A percentile compares a stretch with the other conserved stretches of the same genome.
These are phyloP conservation scores for Fusarium sulawesiense DNA, from an alignment of 2,329 filamentous ascomycete species.

Conservation along the genomic window DNA sequence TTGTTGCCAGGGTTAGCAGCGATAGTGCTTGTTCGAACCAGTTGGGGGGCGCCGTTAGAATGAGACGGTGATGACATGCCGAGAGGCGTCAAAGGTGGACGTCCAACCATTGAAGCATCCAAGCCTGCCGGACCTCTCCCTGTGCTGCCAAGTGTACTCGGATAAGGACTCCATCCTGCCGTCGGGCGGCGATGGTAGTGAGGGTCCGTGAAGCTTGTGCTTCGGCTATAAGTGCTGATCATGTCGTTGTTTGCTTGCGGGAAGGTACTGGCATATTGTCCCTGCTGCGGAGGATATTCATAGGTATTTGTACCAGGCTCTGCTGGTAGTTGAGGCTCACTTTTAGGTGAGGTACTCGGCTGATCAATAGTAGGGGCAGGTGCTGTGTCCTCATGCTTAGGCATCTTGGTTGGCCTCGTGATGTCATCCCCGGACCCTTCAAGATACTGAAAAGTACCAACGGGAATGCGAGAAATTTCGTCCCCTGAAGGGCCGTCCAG, in stretches of 20 bases:
- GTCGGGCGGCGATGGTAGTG: slow-evolving; percentile 56
- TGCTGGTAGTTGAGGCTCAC: slow-evolving; percentile 53
- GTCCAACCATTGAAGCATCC: slow-evolving; percentile 57
- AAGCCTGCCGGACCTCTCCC: slow-evolving; percentile 58
- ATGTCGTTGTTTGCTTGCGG: slow-evolving; percentile 61
- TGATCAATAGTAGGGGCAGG: slow-evolving; percentile 53
- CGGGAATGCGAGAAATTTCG: slow-evolving; percentile 62
- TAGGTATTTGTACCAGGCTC: slow-evolving; percentile 58
- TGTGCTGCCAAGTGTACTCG: slow-evolving; percentile 54
- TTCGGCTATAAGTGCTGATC: slow-evolving; percentile 65
- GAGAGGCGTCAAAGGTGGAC: slow-evolving; percentile 61
- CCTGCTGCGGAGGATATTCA: slow-evolving; percentile 58
- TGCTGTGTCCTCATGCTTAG: slow-evolving; percentile 53
- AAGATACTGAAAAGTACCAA: slow-evolving; percentile 62
- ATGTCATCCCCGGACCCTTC: slow-evolving; percentile 61
- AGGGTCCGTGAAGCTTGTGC: slow-evolving; percentile 62
- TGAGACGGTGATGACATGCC: slow-evolving; percentile 58
- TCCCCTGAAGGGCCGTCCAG: slow-evolving; percentile 65
- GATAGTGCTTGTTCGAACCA: slow-evolving; percentile 68
- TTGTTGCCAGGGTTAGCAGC: slow-evolving; percentile 52
- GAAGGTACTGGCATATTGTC: slow-evolving; percentile 55
- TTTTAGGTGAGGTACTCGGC: slow-evolving; percentile 57
- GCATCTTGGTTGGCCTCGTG: slow-evolving; percentile 53
- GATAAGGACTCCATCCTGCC: slow-evolving; percentile 58
- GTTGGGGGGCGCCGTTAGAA: slow-evolving; percentile 55